Conservation (phyloP, 345 rosid species). For the Populus simonii region DNA sequence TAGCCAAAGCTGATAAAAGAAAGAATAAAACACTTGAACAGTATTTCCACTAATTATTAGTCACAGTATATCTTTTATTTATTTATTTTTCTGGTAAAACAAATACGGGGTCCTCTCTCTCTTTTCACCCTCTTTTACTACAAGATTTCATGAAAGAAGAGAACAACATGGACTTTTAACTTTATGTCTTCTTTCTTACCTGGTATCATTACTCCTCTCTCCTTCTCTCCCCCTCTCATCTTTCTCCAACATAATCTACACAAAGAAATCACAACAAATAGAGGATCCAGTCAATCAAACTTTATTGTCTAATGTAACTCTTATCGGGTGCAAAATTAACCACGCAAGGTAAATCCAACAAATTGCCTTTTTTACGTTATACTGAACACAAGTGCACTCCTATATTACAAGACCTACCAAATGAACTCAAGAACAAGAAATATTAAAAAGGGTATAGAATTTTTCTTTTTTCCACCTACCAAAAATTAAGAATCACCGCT, state of each 20-base stretch:
- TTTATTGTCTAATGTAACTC: neutral
- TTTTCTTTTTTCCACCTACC: neutral
- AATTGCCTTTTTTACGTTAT: conserved; percentile 6
- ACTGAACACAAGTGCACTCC: conserved; percentile 37
- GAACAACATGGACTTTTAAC: conserved; percentile 21
- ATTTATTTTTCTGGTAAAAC: conserved; percentile 21
- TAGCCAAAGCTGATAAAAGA: conserved; percentile 37
- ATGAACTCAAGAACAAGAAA: neutral
- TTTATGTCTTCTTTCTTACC: conserved; percentile 46
- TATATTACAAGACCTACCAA: neutral
- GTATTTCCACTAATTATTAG: conserved; percentile 39
- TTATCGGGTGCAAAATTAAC: conserved; percentile 33
- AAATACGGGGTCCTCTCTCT: conserved; percentile 12
- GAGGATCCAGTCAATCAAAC: neutral
- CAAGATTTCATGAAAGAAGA: conserved; percentile 41
- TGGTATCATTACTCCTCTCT: conserved; percentile 39
- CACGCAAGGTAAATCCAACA: conserved; percentile 1
- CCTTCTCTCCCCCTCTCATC: conserved; percentile 14
- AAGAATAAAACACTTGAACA: conserved; percentile 30
- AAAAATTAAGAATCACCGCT: neutral
- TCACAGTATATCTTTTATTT: conserved; percentile 14
- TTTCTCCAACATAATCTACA: conserved; percentile 26
- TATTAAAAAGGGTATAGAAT: neutral
- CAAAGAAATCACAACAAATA: conserved; percentile 5
- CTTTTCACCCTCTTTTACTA: conserved; percentile 17